Evolutionary conservation across 1,139 yeast genomes (phyloP).

Genomic region (Torulaspora pretoriensis): DNA sequence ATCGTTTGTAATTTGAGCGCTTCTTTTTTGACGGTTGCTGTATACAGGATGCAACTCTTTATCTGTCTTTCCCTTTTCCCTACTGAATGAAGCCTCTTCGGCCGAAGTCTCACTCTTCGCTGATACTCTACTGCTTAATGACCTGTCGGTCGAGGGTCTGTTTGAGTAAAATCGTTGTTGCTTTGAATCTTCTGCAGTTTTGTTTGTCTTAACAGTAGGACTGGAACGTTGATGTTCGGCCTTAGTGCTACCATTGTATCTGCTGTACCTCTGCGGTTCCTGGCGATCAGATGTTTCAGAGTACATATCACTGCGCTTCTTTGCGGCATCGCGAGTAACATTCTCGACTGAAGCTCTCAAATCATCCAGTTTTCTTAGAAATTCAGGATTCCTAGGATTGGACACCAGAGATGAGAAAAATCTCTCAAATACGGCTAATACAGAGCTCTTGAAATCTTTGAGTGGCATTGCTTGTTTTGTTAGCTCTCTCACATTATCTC

Average conservation of each 20-base stretch:
- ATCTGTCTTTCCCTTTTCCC: neutral
- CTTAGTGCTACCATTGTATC: conserved; percentile 10
- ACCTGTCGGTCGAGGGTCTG: neutral
- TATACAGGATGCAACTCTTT: conserved; percentile 3
- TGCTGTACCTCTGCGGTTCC: conserved; percentile 8
- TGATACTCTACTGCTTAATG: neutral
- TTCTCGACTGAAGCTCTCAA: conserved; percentile 11
- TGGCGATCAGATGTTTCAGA: conserved; percentile 8
- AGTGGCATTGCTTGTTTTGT: conserved; percentile 12
- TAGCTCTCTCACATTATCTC: conserved; percentile 8
- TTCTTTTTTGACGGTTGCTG: conserved; percentile 8
- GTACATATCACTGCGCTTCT: conserved; percentile 13
- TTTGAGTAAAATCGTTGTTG: neutral
- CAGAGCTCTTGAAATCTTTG: conserved; percentile 16
- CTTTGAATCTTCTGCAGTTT: neutral
- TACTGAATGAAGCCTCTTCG: neutral
- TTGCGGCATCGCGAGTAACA: conserved; percentile 8
- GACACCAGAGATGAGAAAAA: conserved; percentile 19
- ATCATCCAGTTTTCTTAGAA: conserved; percentile 12
- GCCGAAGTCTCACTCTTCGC: neutral
- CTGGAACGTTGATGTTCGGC: neutral
- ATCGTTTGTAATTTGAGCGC: conserved; percentile 3
- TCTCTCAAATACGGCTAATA: conserved; percentile 16
- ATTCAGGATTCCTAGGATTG: conserved; percentile 18
- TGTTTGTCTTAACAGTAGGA: neutral